These are phyloP conservation scores for Colletotrichum melonis DNA, from an alignment of 2,329 filamentous ascomycete genomes.

Conservation along the genomic window DNA sequence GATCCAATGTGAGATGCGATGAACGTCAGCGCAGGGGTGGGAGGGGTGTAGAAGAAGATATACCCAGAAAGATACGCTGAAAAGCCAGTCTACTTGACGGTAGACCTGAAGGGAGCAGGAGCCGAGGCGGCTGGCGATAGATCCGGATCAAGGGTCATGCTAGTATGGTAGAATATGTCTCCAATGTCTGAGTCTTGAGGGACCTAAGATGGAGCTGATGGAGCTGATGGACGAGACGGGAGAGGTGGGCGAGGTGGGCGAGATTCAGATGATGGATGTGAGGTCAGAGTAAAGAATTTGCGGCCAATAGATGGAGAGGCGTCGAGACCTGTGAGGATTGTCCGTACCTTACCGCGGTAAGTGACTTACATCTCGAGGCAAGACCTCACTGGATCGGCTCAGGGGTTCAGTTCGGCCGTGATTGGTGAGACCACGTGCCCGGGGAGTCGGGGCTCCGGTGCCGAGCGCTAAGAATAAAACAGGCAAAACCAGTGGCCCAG, in stretches of 20 bases:
- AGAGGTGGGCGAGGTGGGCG: neutral
- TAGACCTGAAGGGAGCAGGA: neutral
- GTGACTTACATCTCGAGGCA: too few species aligned
- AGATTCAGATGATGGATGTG: neutral
- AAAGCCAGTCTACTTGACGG: neutral
- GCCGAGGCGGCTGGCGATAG: neutral
- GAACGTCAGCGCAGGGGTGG: neutral
- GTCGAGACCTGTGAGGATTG: neutral
- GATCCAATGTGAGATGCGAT: conserved; percentile 13
- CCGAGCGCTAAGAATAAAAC: neutral
- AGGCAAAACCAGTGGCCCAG: neutral
- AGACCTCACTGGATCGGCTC: conserved; percentile 7
- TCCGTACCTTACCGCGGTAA: too few species aligned
- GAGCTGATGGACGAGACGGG: neutral
- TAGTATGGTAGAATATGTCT: neutral
- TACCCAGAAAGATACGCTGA: neutral
- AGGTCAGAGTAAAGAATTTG: neutral
- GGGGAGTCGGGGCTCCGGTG: conserved; percentile 9
- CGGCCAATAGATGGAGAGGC: neutral
- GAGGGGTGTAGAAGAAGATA: neutral
- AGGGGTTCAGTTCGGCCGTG: conserved; percentile 17
- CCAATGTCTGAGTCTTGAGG: neutral
- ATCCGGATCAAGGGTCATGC: neutral
- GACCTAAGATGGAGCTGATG: too few species aligned
- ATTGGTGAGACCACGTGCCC: conserved; percentile 17